Base-by-base conservation (phyloP, 768 basidiomycete species). In the Mycena olivaceomarginata region DNA sequence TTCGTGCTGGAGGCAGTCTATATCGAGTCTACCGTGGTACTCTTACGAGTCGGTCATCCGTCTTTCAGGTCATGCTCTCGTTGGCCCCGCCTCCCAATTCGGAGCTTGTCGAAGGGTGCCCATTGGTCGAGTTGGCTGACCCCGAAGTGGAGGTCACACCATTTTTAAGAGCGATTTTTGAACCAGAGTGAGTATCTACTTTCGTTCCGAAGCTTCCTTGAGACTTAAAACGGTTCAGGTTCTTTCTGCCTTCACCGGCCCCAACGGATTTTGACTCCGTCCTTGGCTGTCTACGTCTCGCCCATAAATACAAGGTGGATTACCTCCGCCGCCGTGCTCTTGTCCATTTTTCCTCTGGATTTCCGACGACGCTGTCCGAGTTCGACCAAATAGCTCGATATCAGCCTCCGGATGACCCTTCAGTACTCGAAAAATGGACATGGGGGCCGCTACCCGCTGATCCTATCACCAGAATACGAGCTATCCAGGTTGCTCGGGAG, bases 401-500 rank as follows among this genome's bases (percentile, higher is more conserved):
- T 31, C 31, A 31, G 31, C 31, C 31, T 2, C 31, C 31, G n/a
- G n/a, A 31, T 31, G 31, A 3, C 31, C 31, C 31, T 22, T n/a
- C 37, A 6, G 22, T 39, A 2, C 8, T 11, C 6, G 31, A 71
- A 41, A 11, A 2, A 1, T 43, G 11, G 11, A 67, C 63, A 40
- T 71, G 69, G 69, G 7, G 10, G 3, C 3, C n/a, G 9, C 53
- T 12, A 15, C 0, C 18, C 4, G n/a, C n/a, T n/a, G n/a, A n/a
- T n/a, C 59, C 4, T 45, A 12, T 40, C 37, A 2, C 18, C 31
- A 2, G 31, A 2, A 73, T 74, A 3, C 40, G 12, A 4, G 53
- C 63, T n/a, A 72, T 78, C 25, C 70, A 67, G 51, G 48, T 78
- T 41, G 74, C 74, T 7, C 73, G 77, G 10, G 74, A 78, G 25